phyloP scores from a whole-genome alignment of 2,329 filamentous ascomycete species.

The Helminthosporium solani region DNA sequence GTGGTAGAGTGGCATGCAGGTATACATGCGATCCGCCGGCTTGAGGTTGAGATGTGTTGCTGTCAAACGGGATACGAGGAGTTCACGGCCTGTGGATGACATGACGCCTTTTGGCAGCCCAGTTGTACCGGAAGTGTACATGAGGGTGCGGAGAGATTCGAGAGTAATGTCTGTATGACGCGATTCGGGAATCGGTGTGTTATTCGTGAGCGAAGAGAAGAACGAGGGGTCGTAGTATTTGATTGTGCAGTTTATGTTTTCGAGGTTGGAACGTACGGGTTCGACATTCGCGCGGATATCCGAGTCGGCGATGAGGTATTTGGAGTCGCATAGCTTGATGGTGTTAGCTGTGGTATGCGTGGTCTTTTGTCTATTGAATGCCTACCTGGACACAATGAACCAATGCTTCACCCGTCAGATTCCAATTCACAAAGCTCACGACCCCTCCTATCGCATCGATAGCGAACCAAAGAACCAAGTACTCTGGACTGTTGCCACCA shows the following conservation, averaged over 20 bases:
- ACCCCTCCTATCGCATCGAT: constrained; percentile 37
- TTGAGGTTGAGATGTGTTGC: constrained; percentile 31
- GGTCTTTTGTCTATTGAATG: constrained; percentile 29
- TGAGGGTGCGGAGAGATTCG: constrained; percentile 30
- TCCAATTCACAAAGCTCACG: constrained; percentile 40
- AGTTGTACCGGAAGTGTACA: constrained; percentile 42
- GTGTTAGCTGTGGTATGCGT: constrained; percentile 46
- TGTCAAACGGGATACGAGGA: constrained; percentile 23
- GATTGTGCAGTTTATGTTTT: constrained; percentile 24
- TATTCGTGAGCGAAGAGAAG: constrained; percentile 23
- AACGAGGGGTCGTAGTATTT: constrained; percentile 32
- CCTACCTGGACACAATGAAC: constrained; percentile 38
- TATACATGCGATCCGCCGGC: constrained; percentile 34
- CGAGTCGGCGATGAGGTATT: constrained; percentile 47
- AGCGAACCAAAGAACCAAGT: constrained; percentile 42
- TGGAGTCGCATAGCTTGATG: constrained; percentile 52
- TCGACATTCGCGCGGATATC: constrained; percentile 52
- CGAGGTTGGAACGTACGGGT: constrained; percentile 24
- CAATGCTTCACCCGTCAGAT: constrained; percentile 36
- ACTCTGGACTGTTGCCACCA: constrained; percentile 39
- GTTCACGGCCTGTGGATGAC: constrained; percentile 29
- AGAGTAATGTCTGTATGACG: constrained; percentile 23
- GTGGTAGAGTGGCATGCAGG: constrained; percentile 43
- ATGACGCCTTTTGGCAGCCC: constrained; percentile 39
- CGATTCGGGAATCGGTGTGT: constrained; percentile 24